Evolutionary conservation across 768 basidiomycete species (phyloP), one percentile per base, ranked within the genome.

Genomic region (Kwoniella mangroviensis): DNA sequence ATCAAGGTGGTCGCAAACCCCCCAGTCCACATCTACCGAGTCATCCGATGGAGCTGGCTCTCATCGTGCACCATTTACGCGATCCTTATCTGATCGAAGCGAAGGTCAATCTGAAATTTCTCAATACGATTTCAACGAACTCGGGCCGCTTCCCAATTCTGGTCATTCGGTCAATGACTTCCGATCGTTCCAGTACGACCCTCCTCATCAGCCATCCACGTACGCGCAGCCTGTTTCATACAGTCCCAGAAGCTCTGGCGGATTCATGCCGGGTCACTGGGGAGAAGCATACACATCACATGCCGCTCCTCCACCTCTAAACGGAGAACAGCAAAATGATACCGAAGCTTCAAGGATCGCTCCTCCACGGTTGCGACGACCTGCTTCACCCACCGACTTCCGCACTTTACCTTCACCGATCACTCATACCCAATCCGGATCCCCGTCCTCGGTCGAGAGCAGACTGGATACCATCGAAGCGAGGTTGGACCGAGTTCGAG

Each of bases 391-490:
- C 11, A 54, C 60, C 9, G 67, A 68, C 41, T 55, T 68, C 52
- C 59, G 67, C 3, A 60, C 67, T 11, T 34, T 68, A 10, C 67
- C 67, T n/a, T 68, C 53, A 11, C 61, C 67, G 4, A 26, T 45
- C 51, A 24, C 67, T 19, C 15, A 68, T 26, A 41, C 54, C 22
- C 10, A 21, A 1, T 34, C 52, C 4, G 61, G 60, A 2, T 71
- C 70, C 15, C 70, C 70, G 2, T 52, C 52, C 4, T 22, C 70
- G 7, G 12, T 72, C n/a, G 70, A 72, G 55, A 9, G 70, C 53
- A 34, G 70, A 0, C 58, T 72, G 26, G 70, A 68, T 41, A 67
- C 41, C n/a, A 72, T 72, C n/a, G 60, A 67, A 57, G 65, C 66
- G 0, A 52, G 70, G 24, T 55, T 72, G 17, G 69, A 70, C 19